A percentile compares a stretch with the other conserved stretches of the same genome.
These are phyloP conservation scores for Epichloe baconii DNA, from an alignment of 2,329 filamentous ascomycete species.

Conservation along the genomic window DNA sequence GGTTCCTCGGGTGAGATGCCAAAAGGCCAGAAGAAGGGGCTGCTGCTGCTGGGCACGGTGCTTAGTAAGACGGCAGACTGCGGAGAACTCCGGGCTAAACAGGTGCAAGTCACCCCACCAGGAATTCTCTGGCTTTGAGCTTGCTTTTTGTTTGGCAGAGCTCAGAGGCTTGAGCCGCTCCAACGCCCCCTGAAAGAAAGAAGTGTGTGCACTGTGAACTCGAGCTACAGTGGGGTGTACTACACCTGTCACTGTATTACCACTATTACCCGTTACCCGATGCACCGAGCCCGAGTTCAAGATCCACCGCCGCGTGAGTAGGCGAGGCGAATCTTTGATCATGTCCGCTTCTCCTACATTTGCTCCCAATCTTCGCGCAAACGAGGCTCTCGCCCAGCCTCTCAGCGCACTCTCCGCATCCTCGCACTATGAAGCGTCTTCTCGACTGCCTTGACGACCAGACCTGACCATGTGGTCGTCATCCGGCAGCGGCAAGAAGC, in stretches of 20 bases:
- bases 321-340: not conserved
- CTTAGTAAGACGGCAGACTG: not conserved
- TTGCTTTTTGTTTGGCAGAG: not conserved
- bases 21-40: not conserved
- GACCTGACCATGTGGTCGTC: constrained; percentile 47
- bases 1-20: not conserved
- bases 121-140: not conserved
- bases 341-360: not conserved
- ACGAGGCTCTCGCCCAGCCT: constrained; percentile 12
- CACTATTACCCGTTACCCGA: no score
- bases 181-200: no score
- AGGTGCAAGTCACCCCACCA: no score
- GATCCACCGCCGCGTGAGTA: not conserved
- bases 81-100: not conserved
- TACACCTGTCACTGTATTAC: no score
- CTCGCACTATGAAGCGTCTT: constrained; percentile 20
- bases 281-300: not conserved
- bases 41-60: not conserved
- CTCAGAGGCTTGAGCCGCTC: not conserved
- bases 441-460: constrained; percentile 14
- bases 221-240: no score
- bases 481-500: constrained; percentile 55
- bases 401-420: constrained; percentile 8
- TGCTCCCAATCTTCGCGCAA: constrained; percentile 2
- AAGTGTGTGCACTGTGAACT: no score